Conservation (phyloP, 176 grass and related monocot genomes). For the Lolium multiflorum region DNA sequence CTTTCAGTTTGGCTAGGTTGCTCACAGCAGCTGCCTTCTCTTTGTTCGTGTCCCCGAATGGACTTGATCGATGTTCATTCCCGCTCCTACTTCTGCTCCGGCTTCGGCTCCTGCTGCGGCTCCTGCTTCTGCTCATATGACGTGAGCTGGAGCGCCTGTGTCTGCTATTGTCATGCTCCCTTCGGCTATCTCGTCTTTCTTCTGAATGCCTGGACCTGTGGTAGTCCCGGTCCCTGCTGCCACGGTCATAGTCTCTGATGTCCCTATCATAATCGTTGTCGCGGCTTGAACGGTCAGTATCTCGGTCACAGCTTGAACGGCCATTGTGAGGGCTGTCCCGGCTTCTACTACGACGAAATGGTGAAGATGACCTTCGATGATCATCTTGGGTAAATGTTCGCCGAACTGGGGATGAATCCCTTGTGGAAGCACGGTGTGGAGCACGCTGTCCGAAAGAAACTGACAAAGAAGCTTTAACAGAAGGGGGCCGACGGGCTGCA, state of each 20-base stretch:
- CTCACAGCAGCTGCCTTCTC: slow-evolving; percentile 51
- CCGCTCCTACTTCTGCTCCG: slow-evolving; percentile 27
- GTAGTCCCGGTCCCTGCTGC: slow-evolving; percentile 48
- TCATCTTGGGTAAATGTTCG: slow-evolving; percentile 49
- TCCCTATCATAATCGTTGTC: slow-evolving; percentile 30
- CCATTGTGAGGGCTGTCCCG: slow-evolving; percentile 19
- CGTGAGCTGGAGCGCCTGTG: slow-evolving; percentile 54
- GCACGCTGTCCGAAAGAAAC: slow-evolving; percentile 96
- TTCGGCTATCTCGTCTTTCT: slow-evolving; percentile 44
- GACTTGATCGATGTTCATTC: slow-evolving; percentile 45
- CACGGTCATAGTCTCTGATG: slow-evolving; percentile 41
- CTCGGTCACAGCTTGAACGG: slow-evolving; percentile 13
- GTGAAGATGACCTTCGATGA: slow-evolving; percentile 38
- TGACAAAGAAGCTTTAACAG: slow-evolving; percentile 92
- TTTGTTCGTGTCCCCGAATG: slow-evolving; percentile 47
- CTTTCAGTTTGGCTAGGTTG: slow-evolving; percentile 88
- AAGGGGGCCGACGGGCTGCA: slow-evolving; percentile 80
- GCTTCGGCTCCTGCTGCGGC: slow-evolving; percentile 41
- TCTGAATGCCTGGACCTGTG: slow-evolving; percentile 51
- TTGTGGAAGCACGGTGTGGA: slow-evolving; percentile 87
- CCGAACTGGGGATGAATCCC: slow-evolving; percentile 81
- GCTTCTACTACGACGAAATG: slow-evolving; percentile 42
- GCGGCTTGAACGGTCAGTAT: not conserved
- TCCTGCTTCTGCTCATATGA: slow-evolving; percentile 51
- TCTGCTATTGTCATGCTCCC: slow-evolving; percentile 51